phyloP scores from a whole-genome alignment of 2,329 filamentous ascomycete genomes.

The Fusarium kyushuense region DNA sequence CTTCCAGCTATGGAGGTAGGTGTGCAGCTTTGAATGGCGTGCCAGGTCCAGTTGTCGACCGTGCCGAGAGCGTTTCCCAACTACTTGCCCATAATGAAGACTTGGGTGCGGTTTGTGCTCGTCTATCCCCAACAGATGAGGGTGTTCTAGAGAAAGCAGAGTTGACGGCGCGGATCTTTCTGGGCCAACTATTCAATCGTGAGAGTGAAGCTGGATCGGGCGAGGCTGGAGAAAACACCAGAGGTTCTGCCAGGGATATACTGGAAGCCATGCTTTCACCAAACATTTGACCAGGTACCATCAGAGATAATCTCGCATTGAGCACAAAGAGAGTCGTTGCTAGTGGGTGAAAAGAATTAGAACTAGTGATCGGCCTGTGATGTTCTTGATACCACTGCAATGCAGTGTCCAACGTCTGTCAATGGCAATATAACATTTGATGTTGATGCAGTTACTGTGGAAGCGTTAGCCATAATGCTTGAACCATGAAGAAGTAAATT shows the following conservation, averaged over 20 bases:
- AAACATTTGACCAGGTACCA: neutral
- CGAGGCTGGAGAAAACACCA: neutral
- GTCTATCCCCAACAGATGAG: slow-evolving; percentile 72
- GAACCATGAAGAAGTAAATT: neutral
- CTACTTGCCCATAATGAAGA: slow-evolving; percentile 80
- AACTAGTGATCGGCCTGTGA: neutral
- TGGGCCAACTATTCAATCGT: slow-evolving; percentile 51
- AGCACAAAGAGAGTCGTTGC: neutral
- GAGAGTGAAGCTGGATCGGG: neutral
- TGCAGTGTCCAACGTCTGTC: neutral
- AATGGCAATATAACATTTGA: neutral
- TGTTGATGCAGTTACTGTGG: neutral
- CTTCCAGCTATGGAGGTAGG: slow-evolving; percentile 84
- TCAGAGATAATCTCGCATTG: neutral
- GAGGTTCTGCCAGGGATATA: slow-evolving; percentile 21
- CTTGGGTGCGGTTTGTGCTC: slow-evolving; percentile 77
- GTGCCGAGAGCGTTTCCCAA: slow-evolving; percentile 79
- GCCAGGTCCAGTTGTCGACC: slow-evolving; percentile 74
- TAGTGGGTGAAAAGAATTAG: neutral
- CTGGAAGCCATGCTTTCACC: slow-evolving; percentile 35
- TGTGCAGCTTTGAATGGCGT: slow-evolving; percentile 92
- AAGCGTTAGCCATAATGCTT: neutral
- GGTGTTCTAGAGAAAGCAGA: slow-evolving; percentile 76
- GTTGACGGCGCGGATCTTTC: slow-evolving; percentile 67
- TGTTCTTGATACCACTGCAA: neutral